Percentiles rank a stretch among this genome's conserved stretches.
Conservation (phyloP, 352 stramenopile species). For the Phytophthora cajani region DNA sequence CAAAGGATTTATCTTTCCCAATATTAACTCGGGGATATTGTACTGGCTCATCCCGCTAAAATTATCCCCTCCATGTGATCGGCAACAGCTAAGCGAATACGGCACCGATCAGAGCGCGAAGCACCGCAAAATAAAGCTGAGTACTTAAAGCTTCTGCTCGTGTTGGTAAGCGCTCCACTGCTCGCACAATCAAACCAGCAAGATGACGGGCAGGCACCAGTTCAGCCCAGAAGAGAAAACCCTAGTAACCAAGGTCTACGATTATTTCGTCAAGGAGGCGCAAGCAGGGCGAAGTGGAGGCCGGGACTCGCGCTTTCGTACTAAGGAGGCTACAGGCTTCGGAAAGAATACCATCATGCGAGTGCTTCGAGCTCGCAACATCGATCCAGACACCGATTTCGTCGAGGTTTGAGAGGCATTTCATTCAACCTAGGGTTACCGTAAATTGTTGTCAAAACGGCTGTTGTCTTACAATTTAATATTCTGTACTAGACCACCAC, state of each 20-base stretch:
- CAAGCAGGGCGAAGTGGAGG: constrained; percentile 7
- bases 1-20: no score
- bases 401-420: constrained; percentile 8
- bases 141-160: background rate
- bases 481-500: constrained; percentile 1
- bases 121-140: background rate
- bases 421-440: constrained; percentile 7
- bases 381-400: constrained; percentile 13
- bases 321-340: constrained; percentile 5
- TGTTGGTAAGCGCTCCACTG: background rate
- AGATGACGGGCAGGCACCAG: background rate
- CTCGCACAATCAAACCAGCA: background rate
- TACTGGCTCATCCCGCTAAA: background rate
- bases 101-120: background rate
- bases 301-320: background rate
- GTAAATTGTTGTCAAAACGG: background rate
- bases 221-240: background rate
- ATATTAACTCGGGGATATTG: no score
- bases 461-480: constrained; percentile 6
- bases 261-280: background rate
- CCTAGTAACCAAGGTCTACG: background rate
- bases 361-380: constrained; percentile 5
- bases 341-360: constrained; percentile 12
- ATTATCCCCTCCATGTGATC: background rate
- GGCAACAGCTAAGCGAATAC: background rate